A percentile compares a stretch with the other conserved stretches of the same genome.
Evolutionary conservation across 148 eudicot species (phyloP).

Genomic region (Camellia granthamiana): DNA sequence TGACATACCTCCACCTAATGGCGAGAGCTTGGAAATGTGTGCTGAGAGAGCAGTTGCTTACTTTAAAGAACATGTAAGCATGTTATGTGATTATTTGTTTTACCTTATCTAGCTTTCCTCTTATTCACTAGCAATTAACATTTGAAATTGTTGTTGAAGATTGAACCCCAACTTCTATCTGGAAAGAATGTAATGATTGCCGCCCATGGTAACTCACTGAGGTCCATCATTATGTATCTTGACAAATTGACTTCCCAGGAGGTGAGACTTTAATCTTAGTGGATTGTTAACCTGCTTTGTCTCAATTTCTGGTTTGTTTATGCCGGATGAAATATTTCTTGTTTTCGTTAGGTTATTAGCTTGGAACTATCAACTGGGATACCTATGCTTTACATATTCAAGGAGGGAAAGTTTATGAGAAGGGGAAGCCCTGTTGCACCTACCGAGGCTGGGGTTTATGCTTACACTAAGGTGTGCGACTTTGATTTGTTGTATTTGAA

Average conservation of each 20-base stretch:
- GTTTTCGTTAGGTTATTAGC: constrained; percentile 69
- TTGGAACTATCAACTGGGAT: constrained; percentile 88
- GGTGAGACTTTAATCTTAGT: constrained; percentile 36
- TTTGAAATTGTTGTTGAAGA: constrained; percentile 44
- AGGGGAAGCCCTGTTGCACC: constrained; percentile 92
- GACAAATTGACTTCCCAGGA: constrained; percentile 89
- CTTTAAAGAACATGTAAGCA: constrained; percentile 58
- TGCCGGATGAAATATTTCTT: background rate
- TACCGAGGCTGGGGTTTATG: constrained; percentile 89
- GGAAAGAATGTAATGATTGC: constrained; percentile 93
- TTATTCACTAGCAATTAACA: constrained; percentile 20
- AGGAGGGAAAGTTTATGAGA: constrained; percentile 78
- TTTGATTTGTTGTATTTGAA: constrained; percentile 5
- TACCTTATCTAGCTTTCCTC: background rate
- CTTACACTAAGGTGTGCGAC: constrained; percentile 74
- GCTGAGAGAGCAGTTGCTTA: constrained; percentile 98
- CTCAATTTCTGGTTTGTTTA: constrained; percentile 9
- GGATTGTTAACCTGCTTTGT: background rate
- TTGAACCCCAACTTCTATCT: constrained; percentile 74
- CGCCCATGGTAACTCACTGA: constrained; percentile 94
- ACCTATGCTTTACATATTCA: constrained; percentile 90
- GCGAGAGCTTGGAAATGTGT: constrained; percentile 96
- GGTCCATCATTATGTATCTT: constrained; percentile 97
- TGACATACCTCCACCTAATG: constrained; percentile 97
- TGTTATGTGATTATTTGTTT: constrained; percentile 1